These are phyloP conservation scores for Lenzites betulinus DNA, from an alignment of 768 basidiomycete genomes.

Conservation along the genomic window DNA sequence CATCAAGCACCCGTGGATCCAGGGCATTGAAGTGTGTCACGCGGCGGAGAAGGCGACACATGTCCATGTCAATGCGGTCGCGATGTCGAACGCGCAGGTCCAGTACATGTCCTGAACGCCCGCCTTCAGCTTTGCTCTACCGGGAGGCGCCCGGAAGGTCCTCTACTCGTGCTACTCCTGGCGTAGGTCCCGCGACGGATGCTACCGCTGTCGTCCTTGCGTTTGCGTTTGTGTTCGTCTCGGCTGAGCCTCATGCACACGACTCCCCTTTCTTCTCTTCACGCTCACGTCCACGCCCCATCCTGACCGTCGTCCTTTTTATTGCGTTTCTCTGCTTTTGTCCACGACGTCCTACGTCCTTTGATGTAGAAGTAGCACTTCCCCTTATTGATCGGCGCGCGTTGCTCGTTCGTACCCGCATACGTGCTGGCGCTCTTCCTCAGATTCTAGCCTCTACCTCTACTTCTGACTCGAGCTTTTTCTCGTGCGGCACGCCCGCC, in stretches of 20 bases:
- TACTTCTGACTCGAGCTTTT: too few relatives aligned
- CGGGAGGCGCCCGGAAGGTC: background rate
- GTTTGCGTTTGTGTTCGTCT: background rate
- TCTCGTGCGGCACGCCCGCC: too few relatives aligned
- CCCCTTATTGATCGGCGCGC: slow-evolving; percentile 18
- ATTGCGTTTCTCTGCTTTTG: slow-evolving; percentile 8
- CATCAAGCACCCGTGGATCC: slow-evolving; percentile 76
- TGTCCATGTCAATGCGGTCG: slow-evolving; percentile 57
- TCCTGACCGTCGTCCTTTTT: slow-evolving; percentile 1
- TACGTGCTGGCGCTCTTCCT: background rate
- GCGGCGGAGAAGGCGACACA: slow-evolving; percentile 63
- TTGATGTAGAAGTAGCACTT: slow-evolving; percentile 23
- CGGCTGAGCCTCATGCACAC: background rate
- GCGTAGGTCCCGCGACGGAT: background rate
- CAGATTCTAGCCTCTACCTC: too few relatives aligned
- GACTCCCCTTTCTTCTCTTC: background rate
- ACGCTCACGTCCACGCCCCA: background rate
- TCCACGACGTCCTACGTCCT: slow-evolving; percentile 11
- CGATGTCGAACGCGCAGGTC: slow-evolving; percentile 57
- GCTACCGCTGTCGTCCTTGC: background rate
- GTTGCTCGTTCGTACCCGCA: slow-evolving; percentile 5
- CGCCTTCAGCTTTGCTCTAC: background rate
- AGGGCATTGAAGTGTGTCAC: slow-evolving; percentile 82
- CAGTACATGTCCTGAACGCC: slow-evolving; percentile 35
- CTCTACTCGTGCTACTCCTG: background rate